Percentiles rank a stretch among this genome's conserved stretches.
Evolutionary conservation across 352 stramenopile genomes (phyloP).

Genomic region (Albugo candida): DNA sequence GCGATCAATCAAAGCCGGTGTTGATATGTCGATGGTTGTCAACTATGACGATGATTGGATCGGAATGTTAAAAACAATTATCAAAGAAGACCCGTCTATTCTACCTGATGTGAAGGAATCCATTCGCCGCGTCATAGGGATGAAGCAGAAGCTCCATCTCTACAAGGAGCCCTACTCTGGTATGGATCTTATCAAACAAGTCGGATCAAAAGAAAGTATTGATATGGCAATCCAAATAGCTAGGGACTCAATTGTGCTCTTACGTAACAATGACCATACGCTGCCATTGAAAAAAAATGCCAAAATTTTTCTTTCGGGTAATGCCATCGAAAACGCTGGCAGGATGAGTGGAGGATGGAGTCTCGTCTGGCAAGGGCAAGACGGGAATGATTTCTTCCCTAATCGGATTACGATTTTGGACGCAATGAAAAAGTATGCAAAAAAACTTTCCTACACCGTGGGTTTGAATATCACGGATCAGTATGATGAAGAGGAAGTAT

Average conservation of each 20-base stretch:
- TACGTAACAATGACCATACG: constrained; percentile 7
- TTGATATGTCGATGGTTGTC: constrained; percentile 70
- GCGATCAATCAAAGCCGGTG: constrained; percentile 31
- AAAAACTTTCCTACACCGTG: constrained; percentile 14
- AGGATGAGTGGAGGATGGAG: constrained; percentile 18
- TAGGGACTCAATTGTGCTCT: constrained; percentile 11
- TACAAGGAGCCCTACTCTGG: constrained; percentile 11
- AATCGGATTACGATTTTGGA: constrained; percentile 16
- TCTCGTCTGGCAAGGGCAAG: constrained; percentile 16
- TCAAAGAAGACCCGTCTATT: constrained; percentile 6
- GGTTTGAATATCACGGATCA: constrained; percentile 12
- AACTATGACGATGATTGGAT: constrained; percentile 17
- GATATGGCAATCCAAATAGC: constrained; percentile 7
- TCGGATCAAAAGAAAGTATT: constrained; percentile 7
- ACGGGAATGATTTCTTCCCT: constrained; percentile 14
- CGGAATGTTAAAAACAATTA: constrained; percentile 5
- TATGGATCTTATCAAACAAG: neutral
- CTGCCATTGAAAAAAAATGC: constrained; percentile 3
- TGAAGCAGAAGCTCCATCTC: constrained; percentile 11
- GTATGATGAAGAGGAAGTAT: constrained; percentile 13
- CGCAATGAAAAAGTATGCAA: constrained; percentile 10
- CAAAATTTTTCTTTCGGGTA: constrained; percentile 11
- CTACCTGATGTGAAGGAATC: constrained; percentile 6
- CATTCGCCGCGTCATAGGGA: constrained; percentile 8
- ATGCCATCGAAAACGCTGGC: constrained; percentile 15